phyloP scores from a whole-genome alignment of 2,329 filamentous ascomycete genomes.

The Fusarium fracticaudum region DNA sequence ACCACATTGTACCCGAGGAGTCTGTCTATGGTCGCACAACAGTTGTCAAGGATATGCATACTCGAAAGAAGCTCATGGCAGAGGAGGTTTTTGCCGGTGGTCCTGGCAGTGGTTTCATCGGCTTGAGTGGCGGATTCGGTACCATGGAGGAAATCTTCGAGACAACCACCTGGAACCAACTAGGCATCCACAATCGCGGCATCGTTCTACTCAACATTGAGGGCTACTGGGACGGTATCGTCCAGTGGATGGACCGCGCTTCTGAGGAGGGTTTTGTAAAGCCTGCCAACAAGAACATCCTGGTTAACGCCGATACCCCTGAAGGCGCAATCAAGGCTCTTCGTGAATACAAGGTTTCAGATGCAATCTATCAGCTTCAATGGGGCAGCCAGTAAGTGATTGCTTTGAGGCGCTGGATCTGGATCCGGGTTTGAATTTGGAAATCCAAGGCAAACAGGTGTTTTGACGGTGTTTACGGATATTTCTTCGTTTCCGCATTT shows the following conservation, averaged over 20 bases:
- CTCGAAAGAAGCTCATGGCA: constrained; percentile 93
- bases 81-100: constrained; percentile 84
- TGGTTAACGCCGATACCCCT: constrained; percentile 78
- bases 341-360: constrained; percentile 77
- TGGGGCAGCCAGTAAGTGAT: constrained; percentile 74
- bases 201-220: constrained; percentile 88
- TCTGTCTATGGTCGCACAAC: constrained; percentile 82
- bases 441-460: constrained; percentile 21
- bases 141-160: constrained; percentile 97
- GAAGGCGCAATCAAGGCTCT: constrained; percentile 78
- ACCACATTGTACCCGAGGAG: constrained; percentile 70
- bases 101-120: constrained; percentile 87
- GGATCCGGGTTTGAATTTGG: constrained; percentile 8
- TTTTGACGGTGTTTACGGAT: constrained; percentile 26
- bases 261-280: constrained; percentile 82
- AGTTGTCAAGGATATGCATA: constrained; percentile 95
- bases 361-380: constrained; percentile 80
- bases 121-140: constrained; percentile 88
- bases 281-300: constrained; percentile 74
- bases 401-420: constrained; percentile 16
- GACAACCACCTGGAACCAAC: constrained; percentile 92
- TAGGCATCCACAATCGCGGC: constrained; percentile 86
- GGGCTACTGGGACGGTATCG: constrained; percentile 89
- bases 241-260: constrained; percentile 82
- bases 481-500: constrained; percentile 15